Evolutionary conservation across 1,284 basidiomycete species (phyloP).

Genomic region (Wallemia ichthyophaga): DNA sequence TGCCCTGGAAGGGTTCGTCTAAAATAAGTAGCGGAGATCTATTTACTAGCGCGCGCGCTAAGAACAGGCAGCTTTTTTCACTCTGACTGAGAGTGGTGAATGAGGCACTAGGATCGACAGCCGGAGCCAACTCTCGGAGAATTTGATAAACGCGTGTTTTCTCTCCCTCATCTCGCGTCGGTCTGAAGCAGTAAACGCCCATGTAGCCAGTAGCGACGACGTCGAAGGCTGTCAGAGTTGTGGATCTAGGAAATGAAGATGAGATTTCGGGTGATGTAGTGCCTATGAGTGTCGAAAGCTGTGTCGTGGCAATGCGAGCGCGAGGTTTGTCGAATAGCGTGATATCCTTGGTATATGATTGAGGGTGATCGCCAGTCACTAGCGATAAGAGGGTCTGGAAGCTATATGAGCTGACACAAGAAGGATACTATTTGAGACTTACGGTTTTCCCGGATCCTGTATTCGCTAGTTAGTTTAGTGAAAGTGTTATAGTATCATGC

Average conservation of each 20-base stretch:
- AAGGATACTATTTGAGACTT: too few species aligned
- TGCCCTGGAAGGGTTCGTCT: conserved; percentile 71
- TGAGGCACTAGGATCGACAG: conserved; percentile 10
- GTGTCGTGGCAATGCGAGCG: conserved; percentile 26
- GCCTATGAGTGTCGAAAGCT: conserved; percentile 32
- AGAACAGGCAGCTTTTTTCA: conserved; percentile 44
- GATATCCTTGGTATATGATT: conserved; percentile 53
- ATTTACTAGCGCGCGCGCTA: conserved; percentile 52
- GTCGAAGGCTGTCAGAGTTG: conserved; percentile 38
- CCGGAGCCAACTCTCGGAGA: conserved; percentile 30
- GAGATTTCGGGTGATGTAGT: conserved; percentile 67
- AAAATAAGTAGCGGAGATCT: conserved; percentile 37
- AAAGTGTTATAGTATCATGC: conserved; percentile 91
- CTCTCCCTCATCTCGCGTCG: conserved; percentile 18
- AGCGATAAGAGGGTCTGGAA: conserved; percentile 70
- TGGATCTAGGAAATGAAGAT: conserved; percentile 56
- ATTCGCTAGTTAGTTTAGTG: too few species aligned
- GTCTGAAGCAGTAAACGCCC: conserved; percentile 34
- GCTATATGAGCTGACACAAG: too few species aligned
- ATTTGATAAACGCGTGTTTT: conserved; percentile 20
- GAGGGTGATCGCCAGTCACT: conserved; percentile 76
- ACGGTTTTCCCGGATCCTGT: too few species aligned
- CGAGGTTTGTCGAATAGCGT: conserved; percentile 39
- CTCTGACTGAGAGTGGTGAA: conserved; percentile 35
- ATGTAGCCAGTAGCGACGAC: conserved; percentile 59